phyloP scores from a whole-genome alignment of 129 eudicot species.

The Calendula officinalis region DNA sequence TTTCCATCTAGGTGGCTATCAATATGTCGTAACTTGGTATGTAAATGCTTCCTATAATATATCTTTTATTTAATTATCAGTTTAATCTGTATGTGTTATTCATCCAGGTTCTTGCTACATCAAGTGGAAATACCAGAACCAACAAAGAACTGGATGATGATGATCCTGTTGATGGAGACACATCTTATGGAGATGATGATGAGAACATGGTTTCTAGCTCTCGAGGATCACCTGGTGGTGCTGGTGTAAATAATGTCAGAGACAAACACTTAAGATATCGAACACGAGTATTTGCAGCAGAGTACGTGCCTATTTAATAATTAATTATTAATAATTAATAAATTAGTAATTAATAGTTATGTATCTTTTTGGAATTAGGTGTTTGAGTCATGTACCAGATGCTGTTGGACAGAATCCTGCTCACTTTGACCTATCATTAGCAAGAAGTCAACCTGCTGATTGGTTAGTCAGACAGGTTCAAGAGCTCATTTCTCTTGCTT shows the following conservation, averaged over 20 bases:
- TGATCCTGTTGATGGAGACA: constrained; percentile 61
- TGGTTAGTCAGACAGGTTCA: constrained; percentile 94
- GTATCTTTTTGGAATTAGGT: constrained; percentile 47
- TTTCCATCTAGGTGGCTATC: constrained; percentile 92
- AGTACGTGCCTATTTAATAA: constrained; percentile 47
- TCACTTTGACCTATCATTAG: constrained; percentile 84
- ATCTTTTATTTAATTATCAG: background rate
- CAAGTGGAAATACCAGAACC: constrained; percentile 51
- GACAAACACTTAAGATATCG: constrained; percentile 90
- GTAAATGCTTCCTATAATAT: too few species aligned
- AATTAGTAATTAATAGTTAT: background rate
- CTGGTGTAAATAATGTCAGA: constrained; percentile 36
- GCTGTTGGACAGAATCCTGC: constrained; percentile 91
- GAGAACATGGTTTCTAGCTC: constrained; percentile 93
- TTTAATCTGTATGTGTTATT: constrained; percentile 19
- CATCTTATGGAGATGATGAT: constrained; percentile 69
- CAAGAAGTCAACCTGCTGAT: constrained; percentile 63
- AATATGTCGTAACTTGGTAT: constrained; percentile 85
- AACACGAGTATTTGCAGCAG: constrained; percentile 97
- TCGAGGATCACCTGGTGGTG: constrained; percentile 21
- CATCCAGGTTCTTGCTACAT: constrained; percentile 75
- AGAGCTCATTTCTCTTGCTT: constrained; percentile 92
- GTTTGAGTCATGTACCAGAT: constrained; percentile 91
- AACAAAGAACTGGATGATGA: constrained; percentile 40
- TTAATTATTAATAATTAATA: background rate